These are phyloP conservation scores for Powellomyces hirtus DNA, from an alignment of 192 early-diverging fungal species.

Conservation along the genomic window DNA sequence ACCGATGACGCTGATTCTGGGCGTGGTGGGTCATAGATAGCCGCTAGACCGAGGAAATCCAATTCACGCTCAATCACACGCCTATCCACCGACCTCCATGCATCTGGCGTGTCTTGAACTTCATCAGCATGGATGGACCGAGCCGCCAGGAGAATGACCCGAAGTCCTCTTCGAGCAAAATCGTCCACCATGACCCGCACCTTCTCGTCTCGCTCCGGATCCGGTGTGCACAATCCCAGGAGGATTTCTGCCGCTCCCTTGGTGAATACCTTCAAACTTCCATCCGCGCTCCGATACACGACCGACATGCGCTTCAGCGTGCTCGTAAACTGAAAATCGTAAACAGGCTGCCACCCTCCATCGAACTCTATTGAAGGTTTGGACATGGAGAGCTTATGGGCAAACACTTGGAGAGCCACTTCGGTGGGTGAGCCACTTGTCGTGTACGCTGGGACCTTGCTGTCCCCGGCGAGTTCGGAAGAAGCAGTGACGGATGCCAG, in stretches of 20 bases:
- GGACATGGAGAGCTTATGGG: constrained; percentile 2
- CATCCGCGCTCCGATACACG: too few species aligned
- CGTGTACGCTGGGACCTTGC: background rate
- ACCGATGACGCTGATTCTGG: too few species aligned
- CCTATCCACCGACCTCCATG: too few species aligned
- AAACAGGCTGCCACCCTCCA: constrained; percentile 17
- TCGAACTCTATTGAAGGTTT: too few species aligned
- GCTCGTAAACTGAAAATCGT: constrained; percentile 31
- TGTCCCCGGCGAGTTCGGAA: too few species aligned
- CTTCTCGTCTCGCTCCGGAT: background rate
- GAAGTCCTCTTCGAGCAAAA: background rate
- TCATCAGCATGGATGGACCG: too few species aligned
- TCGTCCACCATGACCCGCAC: background rate
- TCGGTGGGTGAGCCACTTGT: constrained; percentile 36
- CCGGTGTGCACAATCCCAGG: background rate
- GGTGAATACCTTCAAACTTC: too few species aligned
- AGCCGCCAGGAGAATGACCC: background rate
- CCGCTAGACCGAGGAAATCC: too few species aligned
- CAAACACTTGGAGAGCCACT: constrained; percentile 34
- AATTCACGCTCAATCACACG: constrained; percentile 17
- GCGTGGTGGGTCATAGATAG: too few species aligned
- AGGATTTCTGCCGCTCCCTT: too few species aligned
- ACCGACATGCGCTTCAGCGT: constrained; percentile 38
- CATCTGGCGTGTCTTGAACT: too few species aligned
- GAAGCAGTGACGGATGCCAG: too few species aligned